Conservation (phyloP, 2,329 filamentous ascomycete species). For the Clarireedia paspali region DNA sequence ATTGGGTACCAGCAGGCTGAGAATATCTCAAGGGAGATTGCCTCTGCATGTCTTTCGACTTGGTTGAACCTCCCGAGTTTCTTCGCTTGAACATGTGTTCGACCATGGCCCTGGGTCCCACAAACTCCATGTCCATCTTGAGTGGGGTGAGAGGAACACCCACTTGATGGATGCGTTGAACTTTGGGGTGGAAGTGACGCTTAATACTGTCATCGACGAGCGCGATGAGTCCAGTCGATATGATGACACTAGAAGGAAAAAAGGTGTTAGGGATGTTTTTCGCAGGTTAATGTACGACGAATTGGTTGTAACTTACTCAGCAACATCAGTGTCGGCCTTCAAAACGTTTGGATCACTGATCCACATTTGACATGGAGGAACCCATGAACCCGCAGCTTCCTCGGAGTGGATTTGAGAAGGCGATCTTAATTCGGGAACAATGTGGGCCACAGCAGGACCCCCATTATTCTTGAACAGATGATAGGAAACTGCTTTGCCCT, state of each 20-base stretch:
- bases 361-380: constrained; percentile 86
- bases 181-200: constrained; percentile 29
- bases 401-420: constrained; percentile 65
- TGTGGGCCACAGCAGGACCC: constrained; percentile 66
- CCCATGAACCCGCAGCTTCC: constrained; percentile 73
- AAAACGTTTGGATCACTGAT: constrained; percentile 70
- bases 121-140: constrained; percentile 47
- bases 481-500: constrained; percentile 60
- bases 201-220: constrained; percentile 91
- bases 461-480: constrained; percentile 65
- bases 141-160: constrained; percentile 44
- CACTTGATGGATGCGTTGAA: constrained; percentile 36
- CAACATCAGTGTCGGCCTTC: constrained; percentile 63
- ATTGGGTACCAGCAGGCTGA: constrained; percentile 1
- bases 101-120: constrained; percentile 54
- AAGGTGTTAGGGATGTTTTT: background rate
- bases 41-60: constrained; percentile 12
- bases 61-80: constrained; percentile 20
- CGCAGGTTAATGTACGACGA: background rate
- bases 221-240: constrained; percentile 81
- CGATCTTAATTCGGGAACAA: constrained; percentile 72
- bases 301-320: constrained; percentile 59
- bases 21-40: constrained; percentile 16
- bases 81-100: constrained; percentile 55
- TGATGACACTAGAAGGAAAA: constrained; percentile 57